phyloP scores from a whole-genome alignment of 441 rosid species.

The Arabidopsis lyrata region DNA sequence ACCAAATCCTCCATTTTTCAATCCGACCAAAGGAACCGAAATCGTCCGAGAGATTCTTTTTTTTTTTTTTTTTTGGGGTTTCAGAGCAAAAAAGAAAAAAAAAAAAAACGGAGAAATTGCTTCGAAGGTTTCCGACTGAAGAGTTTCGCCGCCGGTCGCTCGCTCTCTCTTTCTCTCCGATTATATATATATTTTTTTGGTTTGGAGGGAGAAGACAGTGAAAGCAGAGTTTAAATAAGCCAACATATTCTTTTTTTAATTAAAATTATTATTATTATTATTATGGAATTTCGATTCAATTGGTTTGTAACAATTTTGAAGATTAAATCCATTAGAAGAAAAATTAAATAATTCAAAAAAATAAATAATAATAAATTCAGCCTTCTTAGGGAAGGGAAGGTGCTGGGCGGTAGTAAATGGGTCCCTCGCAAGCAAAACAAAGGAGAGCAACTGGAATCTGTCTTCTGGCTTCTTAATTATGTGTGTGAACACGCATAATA shows the following conservation, averaged over 20 bases:
- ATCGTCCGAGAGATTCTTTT: not conserved
- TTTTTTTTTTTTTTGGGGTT: too few relatives aligned
- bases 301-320: not conserved
- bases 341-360: not conserved
- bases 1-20: constrained; percentile 27
- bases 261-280: not conserved
- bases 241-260: not conserved
- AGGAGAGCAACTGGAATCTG: constrained; percentile 2
- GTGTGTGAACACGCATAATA: not conserved
- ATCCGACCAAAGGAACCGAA: not conserved
- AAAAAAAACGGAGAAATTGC: too few relatives aligned
- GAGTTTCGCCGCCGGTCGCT: constrained; percentile 20
- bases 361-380: not conserved
- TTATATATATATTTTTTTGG: constrained; percentile 3
- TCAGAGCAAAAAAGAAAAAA: too few relatives aligned
- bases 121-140: not conserved
- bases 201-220: constrained; percentile 25
- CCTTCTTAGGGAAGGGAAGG: not conserved
- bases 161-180: constrained; percentile 12
- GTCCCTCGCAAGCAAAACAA: not conserved
- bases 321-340: not conserved
- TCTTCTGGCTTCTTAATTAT: not conserved
- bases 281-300: not conserved
- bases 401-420: constrained; percentile 3
- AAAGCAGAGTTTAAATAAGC: constrained; percentile 2